A percentile compares a stretch with the other conserved stretches of the same genome.
Evolutionary conservation across 2,329 filamentous ascomycete genomes (phyloP).

Genomic region (Hypoxylon sp.): DNA sequence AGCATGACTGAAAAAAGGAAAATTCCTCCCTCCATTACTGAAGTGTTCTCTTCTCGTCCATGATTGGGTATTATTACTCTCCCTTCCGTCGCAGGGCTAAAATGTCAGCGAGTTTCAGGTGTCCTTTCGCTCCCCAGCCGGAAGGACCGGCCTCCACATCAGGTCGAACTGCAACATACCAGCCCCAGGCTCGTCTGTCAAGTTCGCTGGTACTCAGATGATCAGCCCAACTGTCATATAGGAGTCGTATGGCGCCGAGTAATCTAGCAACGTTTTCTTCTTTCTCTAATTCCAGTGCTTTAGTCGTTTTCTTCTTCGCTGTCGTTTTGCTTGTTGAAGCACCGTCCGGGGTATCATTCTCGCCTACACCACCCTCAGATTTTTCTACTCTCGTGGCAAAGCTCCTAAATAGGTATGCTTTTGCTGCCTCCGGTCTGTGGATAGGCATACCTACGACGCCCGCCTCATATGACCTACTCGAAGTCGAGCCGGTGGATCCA

Average conservation of each 20-base stretch:
- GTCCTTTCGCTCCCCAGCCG: slow-evolving; percentile 88
- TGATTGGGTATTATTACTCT: slow-evolving; percentile 22
- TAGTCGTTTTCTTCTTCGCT: slow-evolving; percentile 67
- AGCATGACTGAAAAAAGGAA: background rate
- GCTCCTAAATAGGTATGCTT: slow-evolving; percentile 69
- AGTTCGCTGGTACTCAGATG: slow-evolving; percentile 75
- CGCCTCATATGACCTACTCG: slow-evolving; percentile 52
- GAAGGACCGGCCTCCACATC: slow-evolving; percentile 80
- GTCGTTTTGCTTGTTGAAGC: slow-evolving; percentile 45
- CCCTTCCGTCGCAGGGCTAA: slow-evolving; percentile 68
- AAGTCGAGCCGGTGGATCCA: slow-evolving; percentile 49
- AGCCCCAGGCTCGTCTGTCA: slow-evolving; percentile 82
- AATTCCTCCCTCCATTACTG: background rate
- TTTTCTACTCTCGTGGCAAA: slow-evolving; percentile 66
- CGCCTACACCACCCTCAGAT: slow-evolving; percentile 6
- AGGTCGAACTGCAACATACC: slow-evolving; percentile 84
- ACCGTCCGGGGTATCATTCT: slow-evolving; percentile 31
- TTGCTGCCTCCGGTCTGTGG: slow-evolving; percentile 79
- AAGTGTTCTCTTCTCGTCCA: slow-evolving; percentile 1
- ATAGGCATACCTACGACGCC: slow-evolving; percentile 74
- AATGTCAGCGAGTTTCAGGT: slow-evolving; percentile 76
- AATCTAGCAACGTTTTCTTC: slow-evolving; percentile 78
- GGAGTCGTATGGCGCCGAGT: slow-evolving; percentile 77
- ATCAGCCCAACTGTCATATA: slow-evolving; percentile 82
- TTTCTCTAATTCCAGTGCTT: slow-evolving; percentile 71